A percentile compares a stretch with the other conserved stretches of the same genome.
Conservation (phyloP, 495 filamentous ascomycete genomes). For the Daldinia caldariorum region DNA sequence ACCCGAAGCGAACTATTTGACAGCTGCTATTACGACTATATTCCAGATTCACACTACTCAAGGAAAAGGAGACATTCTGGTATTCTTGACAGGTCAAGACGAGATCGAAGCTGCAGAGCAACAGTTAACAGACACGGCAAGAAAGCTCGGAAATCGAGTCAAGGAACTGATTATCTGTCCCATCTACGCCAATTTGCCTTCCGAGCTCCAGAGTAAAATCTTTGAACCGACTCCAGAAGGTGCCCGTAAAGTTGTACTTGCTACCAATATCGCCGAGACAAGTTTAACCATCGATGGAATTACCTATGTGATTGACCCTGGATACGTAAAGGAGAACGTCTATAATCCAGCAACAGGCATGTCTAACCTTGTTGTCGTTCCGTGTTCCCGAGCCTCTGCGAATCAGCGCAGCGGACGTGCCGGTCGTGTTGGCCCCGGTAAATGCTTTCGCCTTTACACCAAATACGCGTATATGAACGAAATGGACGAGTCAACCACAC, state of each 20-base stretch:
- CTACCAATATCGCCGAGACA: constrained; percentile 92
- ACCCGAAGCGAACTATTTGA: constrained; percentile 94
- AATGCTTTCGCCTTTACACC: constrained; percentile 95
- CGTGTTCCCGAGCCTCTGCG: constrained; percentile 92
- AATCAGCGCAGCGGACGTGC: constrained; percentile 93
- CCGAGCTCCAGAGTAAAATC: constrained; percentile 86
- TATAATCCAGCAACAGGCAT: constrained; percentile 93
- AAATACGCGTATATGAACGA: constrained; percentile 96
- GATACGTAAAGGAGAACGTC: constrained; percentile 95
- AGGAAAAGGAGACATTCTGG: constrained; percentile 86
- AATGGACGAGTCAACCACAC: constrained; percentile 90
- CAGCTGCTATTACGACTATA: constrained; percentile 89
- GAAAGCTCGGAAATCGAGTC: constrained; percentile 84
- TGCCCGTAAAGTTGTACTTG: constrained; percentile 85
- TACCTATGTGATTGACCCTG: constrained; percentile 90
- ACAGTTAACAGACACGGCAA: constrained; percentile 79
- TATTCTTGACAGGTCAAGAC: constrained; percentile 90
- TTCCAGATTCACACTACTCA: constrained; percentile 97
- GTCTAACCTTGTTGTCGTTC: constrained; percentile 89
- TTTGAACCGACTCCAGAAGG: constrained; percentile 87
- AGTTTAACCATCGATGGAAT: constrained; percentile 90
- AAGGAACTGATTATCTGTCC: constrained; percentile 86
- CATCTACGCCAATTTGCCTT: constrained; percentile 89
- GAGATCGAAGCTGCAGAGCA: constrained; percentile 88
- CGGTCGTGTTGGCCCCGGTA: constrained; percentile 91